Evolutionary conservation across 2,329 filamentous ascomycete species (phyloP).

Genomic region (Aspergillus ruber): DNA sequence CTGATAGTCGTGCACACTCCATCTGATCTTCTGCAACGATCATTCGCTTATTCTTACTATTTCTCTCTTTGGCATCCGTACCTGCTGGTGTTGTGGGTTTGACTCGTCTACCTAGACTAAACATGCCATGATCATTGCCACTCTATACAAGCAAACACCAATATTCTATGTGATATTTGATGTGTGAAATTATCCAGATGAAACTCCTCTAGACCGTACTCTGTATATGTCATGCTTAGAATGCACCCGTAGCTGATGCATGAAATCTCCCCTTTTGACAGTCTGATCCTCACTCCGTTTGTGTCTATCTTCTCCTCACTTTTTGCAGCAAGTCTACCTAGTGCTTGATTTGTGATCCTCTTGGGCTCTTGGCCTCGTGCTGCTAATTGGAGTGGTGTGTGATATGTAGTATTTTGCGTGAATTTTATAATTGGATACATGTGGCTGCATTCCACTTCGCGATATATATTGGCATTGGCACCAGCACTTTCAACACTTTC

Average conservation of each 20-base stretch:
- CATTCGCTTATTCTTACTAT: constrained; percentile 6
- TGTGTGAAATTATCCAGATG: too few species aligned
- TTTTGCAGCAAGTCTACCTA: background rate
- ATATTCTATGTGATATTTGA: too few species aligned
- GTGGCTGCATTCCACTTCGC: too few species aligned
- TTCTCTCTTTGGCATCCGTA: constrained; percentile 8
- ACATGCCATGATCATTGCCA: too few species aligned
- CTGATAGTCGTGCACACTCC: background rate
- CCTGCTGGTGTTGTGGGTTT: background rate
- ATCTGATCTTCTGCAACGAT: background rate
- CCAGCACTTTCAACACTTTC: too few species aligned
- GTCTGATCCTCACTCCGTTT: background rate
- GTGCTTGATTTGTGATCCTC: background rate
- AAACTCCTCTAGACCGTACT: too few species aligned
- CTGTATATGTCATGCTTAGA: too few species aligned
- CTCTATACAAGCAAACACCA: too few species aligned
- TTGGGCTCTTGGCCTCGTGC: background rate
- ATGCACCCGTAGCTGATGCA: too few species aligned
- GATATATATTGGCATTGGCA: too few species aligned
- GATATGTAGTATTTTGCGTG: background rate
- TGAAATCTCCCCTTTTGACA: too few species aligned
- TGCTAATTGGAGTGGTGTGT: background rate
- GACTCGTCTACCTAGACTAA: background rate
- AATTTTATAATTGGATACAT: too few species aligned
- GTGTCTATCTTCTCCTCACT: background rate